Conservation (phyloP, 2,329 filamentous ascomycete species). For the Aureobasidium musti region DNA sequence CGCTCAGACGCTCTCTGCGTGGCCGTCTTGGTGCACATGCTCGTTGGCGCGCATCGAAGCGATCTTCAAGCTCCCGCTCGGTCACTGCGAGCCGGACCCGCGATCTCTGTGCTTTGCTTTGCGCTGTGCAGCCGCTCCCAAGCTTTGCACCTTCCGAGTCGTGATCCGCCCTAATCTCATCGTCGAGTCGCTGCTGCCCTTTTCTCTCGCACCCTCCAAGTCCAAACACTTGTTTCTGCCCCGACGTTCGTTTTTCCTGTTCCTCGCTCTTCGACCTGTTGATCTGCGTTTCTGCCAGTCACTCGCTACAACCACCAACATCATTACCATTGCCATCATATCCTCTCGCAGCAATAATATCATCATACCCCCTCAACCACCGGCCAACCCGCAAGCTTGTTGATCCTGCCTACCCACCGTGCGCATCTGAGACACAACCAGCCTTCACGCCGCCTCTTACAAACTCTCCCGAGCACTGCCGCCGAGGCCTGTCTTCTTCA, state of each 20-base stretch:
- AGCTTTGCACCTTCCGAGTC: constrained; percentile 29
- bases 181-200: constrained; percentile 25
- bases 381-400: constrained; percentile 25
- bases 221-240: constrained; percentile 27
- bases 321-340: constrained; percentile 21
- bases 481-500: constrained; percentile 21
- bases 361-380: constrained; percentile 23
- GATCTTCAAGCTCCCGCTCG: constrained; percentile 29
- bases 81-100: constrained; percentile 27
- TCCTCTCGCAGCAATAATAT: neutral
- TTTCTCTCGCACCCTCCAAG: constrained; percentile 26
- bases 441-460: constrained; percentile 17
- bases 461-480: constrained; percentile 16
- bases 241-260: constrained; percentile 22
- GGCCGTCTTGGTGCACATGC: constrained; percentile 9
- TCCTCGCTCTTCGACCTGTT: constrained; percentile 1
- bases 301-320: constrained; percentile 17
- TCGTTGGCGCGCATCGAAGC: constrained; percentile 9
- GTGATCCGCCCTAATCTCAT: constrained; percentile 28
- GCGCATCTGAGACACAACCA: constrained; percentile 27
- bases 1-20: neutral
- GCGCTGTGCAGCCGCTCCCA: constrained; percentile 26
- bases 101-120: constrained; percentile 21
- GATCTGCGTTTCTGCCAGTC: constrained; percentile 23
- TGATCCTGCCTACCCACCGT: constrained; percentile 22